Percentiles rank a stretch among this genome's conserved stretches.
These are phyloP conservation scores for Penicillium robsamsonii DNA, from an alignment of 495 filamentous ascomycete genomes.

Conservation along the genomic window DNA sequence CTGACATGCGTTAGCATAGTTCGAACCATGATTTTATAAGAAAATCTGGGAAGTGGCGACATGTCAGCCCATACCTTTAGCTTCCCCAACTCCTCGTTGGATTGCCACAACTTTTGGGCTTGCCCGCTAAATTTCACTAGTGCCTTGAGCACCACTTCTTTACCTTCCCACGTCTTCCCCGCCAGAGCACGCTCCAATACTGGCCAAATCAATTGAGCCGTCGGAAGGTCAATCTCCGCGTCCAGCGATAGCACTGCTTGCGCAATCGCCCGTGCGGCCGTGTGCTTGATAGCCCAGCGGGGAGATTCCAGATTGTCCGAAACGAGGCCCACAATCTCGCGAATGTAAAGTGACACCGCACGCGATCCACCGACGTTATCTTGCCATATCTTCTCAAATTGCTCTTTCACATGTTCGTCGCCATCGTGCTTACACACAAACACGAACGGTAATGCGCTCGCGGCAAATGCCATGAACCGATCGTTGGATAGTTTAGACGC, in stretches of 20 bases:
- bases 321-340: conserved; percentile 72
- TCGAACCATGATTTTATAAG: not conserved
- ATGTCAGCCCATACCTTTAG: conserved; percentile 46
- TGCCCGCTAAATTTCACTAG: conserved; percentile 73
- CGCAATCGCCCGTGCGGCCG: conserved; percentile 74
- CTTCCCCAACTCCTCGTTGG: conserved; percentile 44
- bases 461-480: conserved; percentile 74
- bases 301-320: conserved; percentile 67
- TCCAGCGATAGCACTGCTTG: conserved; percentile 65
- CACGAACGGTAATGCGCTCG: conserved; percentile 75
- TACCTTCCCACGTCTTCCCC: conserved; percentile 91
- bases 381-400: conserved; percentile 80
- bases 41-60: not conserved
- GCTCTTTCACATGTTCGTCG: conserved; percentile 69
- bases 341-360: conserved; percentile 76
- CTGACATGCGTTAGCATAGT: conserved; percentile 34
- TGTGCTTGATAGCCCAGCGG: conserved; percentile 87
- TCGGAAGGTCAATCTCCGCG: conserved; percentile 52
- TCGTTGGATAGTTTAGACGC: conserved; percentile 86
- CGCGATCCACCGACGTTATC: conserved; percentile 84
- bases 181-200: conserved; percentile 73
- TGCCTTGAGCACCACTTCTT: conserved; percentile 84
- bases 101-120: conserved; percentile 56
- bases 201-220: conserved; percentile 72
- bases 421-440: conserved; percentile 85